Percentiles rank a stretch among this genome's conserved stretches.
Conservation (phyloP, 345 rosid species). For the Populus pruinosa region DNA sequence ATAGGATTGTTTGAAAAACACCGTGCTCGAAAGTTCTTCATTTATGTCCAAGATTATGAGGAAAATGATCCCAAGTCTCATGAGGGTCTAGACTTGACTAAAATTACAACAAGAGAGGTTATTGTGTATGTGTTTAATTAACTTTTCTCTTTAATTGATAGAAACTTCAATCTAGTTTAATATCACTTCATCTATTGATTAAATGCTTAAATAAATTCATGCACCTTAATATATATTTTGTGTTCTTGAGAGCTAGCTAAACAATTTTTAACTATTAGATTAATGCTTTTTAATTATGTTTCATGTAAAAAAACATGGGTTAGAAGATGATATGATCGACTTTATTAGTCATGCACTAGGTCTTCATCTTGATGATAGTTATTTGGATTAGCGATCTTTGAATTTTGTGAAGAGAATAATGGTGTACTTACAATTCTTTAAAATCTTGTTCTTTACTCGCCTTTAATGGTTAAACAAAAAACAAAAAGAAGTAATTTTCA, state of each 20-base stretch:
- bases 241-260: not conserved
- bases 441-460: not conserved
- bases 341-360: slow-evolving; percentile 93
- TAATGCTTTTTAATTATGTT: not conserved
- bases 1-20: slow-evolving; percentile 95
- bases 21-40: slow-evolving; percentile 86
- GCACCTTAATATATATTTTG: not conserved
- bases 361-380: slow-evolving; percentile 65
- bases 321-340: slow-evolving; percentile 88
- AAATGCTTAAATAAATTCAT: not conserved
- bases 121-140: slow-evolving; percentile 49
- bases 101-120: slow-evolving; percentile 77
- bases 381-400: slow-evolving; percentile 73
- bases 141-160: not conserved
- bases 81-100: slow-evolving; percentile 73
- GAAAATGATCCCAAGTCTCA: slow-evolving; percentile 92
- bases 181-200: not conserved
- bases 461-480: not conserved
- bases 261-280: not conserved
- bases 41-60: slow-evolving; percentile 88
- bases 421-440: slow-evolving; percentile 34
- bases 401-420: slow-evolving; percentile 81
- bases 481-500: not conserved
- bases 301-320: slow-evolving; percentile 64
- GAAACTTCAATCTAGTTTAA: not conserved